These are phyloP conservation scores for Rhynchospora pubera DNA, from an alignment of 176 grass and related monocot species.

Conservation along the genomic window DNA sequence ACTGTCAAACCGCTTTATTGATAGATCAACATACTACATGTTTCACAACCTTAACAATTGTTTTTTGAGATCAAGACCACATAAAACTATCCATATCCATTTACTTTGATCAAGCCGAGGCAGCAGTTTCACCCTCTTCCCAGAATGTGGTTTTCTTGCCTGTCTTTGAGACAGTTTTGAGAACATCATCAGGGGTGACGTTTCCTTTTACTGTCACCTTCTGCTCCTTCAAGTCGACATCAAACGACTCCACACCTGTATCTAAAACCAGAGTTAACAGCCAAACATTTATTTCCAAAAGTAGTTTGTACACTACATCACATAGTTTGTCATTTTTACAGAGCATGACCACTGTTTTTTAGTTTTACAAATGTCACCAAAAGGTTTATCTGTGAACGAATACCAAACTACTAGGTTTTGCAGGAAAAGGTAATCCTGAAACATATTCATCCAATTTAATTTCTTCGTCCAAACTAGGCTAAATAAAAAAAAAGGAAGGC, in stretches of 20 bases:
- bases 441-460: neutral
- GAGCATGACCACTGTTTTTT: neutral
- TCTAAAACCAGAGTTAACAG: neutral
- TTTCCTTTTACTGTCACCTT: conserved; percentile 95
- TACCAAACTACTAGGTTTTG: neutral
- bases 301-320: neutral
- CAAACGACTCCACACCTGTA: conserved; percentile 74
- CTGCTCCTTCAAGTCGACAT: conserved; percentile 71
- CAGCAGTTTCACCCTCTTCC: conserved; percentile 37
- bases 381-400: neutral
- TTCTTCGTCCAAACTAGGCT: neutral
- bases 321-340: neutral
- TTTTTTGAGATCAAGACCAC: neutral
- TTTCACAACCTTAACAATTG: neutral
- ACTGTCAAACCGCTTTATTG: neutral
- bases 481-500: neutral
- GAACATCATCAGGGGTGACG: conserved; percentile 69
- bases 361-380: neutral
- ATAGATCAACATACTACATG: neutral
- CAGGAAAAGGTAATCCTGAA: neutral
- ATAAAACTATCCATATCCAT: neutral
- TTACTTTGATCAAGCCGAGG: neutral
- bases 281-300: neutral
- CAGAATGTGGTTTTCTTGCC: conserved; percentile 90
- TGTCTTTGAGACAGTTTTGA: conserved; percentile 84